Evolutionary conservation across 2,329 filamentous ascomycete species (phyloP).

Genomic region (Colletotrichum somersetense): DNA sequence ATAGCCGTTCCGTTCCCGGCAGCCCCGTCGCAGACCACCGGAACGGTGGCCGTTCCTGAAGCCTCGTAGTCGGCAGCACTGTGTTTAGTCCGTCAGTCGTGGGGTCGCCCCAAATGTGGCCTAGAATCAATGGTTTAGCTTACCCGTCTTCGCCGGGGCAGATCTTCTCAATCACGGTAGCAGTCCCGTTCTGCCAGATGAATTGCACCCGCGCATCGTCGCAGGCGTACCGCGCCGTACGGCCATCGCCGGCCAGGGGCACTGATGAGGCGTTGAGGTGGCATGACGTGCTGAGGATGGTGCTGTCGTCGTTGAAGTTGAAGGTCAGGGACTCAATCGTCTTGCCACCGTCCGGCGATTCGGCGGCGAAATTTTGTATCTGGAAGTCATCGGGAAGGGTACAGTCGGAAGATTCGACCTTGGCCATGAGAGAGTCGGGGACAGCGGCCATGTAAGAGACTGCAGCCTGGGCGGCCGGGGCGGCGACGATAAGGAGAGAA

Average conservation of each 20-base stretch:
- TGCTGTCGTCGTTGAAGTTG: slow-evolving; percentile 56
- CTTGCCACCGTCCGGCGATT: slow-evolving; percentile 51
- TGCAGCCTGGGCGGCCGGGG: slow-evolving; percentile 39
- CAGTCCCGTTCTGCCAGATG: slow-evolving; percentile 53
- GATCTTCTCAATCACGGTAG: slow-evolving; percentile 60
- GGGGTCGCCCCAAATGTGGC: background rate
- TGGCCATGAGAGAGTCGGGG: slow-evolving; percentile 38
- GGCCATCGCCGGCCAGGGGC: slow-evolving; percentile 49
- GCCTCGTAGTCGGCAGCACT: slow-evolving; percentile 50
- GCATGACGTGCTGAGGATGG: slow-evolving; percentile 57
- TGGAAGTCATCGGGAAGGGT: slow-evolving; percentile 55
- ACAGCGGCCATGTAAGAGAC: slow-evolving; percentile 43
- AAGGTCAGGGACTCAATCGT: slow-evolving; percentile 54
- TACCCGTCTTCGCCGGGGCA: slow-evolving; percentile 56
- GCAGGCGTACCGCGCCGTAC: slow-evolving; percentile 57
- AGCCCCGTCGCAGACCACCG: slow-evolving; percentile 30
- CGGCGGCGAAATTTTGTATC: slow-evolving; percentile 54
- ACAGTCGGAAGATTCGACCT: slow-evolving; percentile 47
- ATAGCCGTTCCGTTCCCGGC: slow-evolving; percentile 22
- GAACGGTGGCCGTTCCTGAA: slow-evolving; percentile 46
- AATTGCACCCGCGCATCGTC: slow-evolving; percentile 58
- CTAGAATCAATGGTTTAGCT: slow-evolving; percentile 36
- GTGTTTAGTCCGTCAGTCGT: slow-evolving; percentile 21
- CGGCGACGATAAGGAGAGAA: slow-evolving; percentile 39
- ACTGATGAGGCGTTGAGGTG: slow-evolving; percentile 58